A percentile compares a stretch with the other conserved stretches of the same genome.
Conservation (phyloP, 2,329 filamentous ascomycete species). For the Nigrograna mackinnonii region DNA sequence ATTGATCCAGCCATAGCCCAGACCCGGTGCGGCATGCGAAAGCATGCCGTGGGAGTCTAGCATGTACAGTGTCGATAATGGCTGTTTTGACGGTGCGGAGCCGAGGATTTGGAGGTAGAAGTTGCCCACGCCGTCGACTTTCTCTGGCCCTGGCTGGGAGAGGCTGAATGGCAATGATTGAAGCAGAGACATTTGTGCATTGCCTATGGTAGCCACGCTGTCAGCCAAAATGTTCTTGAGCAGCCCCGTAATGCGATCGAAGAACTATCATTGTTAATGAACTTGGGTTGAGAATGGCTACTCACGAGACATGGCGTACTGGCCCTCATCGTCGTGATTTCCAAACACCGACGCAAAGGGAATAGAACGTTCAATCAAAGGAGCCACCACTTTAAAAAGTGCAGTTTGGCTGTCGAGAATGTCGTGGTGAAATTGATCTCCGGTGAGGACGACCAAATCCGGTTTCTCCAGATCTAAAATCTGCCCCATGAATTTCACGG, state of each 20-base stretch:
- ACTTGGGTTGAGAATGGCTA: constrained; percentile 9
- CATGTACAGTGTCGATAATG: constrained; percentile 73
- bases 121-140: constrained; percentile 89
- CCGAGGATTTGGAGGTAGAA: constrained; percentile 88
- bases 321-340: constrained; percentile 88
- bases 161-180: constrained; percentile 74
- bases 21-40: constrained; percentile 78
- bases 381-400: constrained; percentile 84
- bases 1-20: constrained; percentile 93
- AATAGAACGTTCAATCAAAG: constrained; percentile 80
- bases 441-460: constrained; percentile 82
- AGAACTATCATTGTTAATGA: too few species aligned
- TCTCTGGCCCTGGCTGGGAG: constrained; percentile 75
- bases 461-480: constrained; percentile 88
- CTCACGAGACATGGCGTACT: constrained; percentile 19
- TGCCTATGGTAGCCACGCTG: constrained; percentile 13
- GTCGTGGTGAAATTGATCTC: constrained; percentile 91
- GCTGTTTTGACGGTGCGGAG: constrained; percentile 43
- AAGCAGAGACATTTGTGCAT: constrained; percentile 18
- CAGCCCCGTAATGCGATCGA: too few species aligned
- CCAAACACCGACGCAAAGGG: constrained; percentile 91
- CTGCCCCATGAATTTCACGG: constrained; percentile 78
- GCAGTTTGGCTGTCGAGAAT: constrained; percentile 75
- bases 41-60: constrained; percentile 89
- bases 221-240: constrained; percentile 9